Base-by-base conservation (phyloP, 2,329 filamentous ascomycete species). In the Thelonectria blattea region DNA sequence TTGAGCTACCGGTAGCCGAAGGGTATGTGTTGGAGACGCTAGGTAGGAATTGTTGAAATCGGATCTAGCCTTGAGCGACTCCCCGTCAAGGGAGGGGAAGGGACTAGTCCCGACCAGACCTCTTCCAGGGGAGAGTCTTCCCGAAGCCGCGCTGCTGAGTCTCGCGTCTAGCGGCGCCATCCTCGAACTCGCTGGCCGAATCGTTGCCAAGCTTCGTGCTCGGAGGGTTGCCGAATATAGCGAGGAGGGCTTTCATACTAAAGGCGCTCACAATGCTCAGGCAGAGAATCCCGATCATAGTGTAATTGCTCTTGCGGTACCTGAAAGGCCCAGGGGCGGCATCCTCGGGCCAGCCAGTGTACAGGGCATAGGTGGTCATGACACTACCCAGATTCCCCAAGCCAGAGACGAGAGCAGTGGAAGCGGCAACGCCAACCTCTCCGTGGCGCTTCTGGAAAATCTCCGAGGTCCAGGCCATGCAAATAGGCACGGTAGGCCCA, bases 391-490 rank as follows among this genome's bases (percentile, higher is more conserved):
- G 80, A 71, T 97, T 97, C 0, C 93, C 93, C 41, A 96, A 81
- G 1, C 93, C 93, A 0, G 91, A 95, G 1, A 97, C 93, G 11
- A 97, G 82, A 3, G 93, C 93, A 2, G 90, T 88, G 0, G 93
- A 92, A 14, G 93, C 90, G 4, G 93, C 93, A 7, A 97, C 92
- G 56, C 93, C 93, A 20, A 97, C 91, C 76, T 97, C 93, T 48
- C 93, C 92, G 72, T 97, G 93, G 12, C 93, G 89, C 32, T 85
- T 85, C 78, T 96, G 92, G 80, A 97, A 97, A 71, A 96, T 90
- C 76, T 96, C 91, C 64, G 88, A 91, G 32, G 91, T 92, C 93
- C 93, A 96, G 37, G 92, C 90, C 93, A 97, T 97, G 75, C 91
- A 94, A 71, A 94, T 94, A 11, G 93, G 93, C 1, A 96, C 92